phyloP scores from a whole-genome alignment of 805 yeast species.

The Zygosaccharomyces lentus region DNA sequence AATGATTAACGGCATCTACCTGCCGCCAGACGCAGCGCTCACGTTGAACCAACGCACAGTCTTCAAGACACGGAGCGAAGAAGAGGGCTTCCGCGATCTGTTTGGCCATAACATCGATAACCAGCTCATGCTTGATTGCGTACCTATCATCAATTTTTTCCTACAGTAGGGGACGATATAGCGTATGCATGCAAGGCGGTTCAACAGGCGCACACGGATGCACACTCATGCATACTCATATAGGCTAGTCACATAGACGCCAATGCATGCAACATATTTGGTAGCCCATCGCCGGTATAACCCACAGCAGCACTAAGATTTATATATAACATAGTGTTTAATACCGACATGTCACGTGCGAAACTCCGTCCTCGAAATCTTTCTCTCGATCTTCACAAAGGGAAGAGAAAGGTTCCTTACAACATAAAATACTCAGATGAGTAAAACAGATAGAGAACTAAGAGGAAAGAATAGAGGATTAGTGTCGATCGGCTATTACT shows the following conservation, averaged over 20 bases:
- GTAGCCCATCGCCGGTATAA: no score
- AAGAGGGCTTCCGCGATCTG: slow-evolving; percentile 1
- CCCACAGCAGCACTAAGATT: background rate
- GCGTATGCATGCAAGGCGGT: no score
- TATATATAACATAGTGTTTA: background rate
- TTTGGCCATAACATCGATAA: slow-evolving; percentile 21
- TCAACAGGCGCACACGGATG: no score
- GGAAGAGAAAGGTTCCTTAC: background rate
- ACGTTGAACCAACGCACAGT: slow-evolving; percentile 8
- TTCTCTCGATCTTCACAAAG: background rate
- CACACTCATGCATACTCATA: no score
- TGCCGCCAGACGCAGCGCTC: slow-evolving; percentile 11
- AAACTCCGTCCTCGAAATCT: background rate
- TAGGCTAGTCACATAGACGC: no score
- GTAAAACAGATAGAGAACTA: background rate
- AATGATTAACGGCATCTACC: slow-evolving; percentile 23
- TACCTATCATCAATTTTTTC: slow-evolving; percentile 26
- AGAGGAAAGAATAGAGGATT: background rate
- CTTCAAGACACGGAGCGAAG: slow-evolving; percentile 6
- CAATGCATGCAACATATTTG: no score
- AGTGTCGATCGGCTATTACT: background rate
- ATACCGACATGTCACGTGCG: background rate
- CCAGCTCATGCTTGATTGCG: slow-evolving; percentile 27
- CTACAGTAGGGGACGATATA: slow-evolving; percentile 5
- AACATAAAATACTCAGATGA: background rate